Evolutionary conservation across 768 basidiomycete species (phyloP).

Genomic region (Pleurotus giganteus): DNA sequence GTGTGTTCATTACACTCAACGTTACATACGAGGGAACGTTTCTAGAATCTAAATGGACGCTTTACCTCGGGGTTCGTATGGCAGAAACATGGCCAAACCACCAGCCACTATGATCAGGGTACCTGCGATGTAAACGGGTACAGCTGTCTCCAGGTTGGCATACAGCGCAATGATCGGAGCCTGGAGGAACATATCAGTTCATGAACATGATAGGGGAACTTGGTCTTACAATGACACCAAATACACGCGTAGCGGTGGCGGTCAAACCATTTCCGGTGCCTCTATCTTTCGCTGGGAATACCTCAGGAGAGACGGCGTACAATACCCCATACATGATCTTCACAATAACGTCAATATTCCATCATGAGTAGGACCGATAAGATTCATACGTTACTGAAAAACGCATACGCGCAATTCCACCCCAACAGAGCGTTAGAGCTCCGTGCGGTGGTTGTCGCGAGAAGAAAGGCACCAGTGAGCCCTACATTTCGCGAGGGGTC

Average conservation of each 20-base stretch:
- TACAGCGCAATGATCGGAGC: conserved; percentile 73
- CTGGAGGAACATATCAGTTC: conserved; percentile 26
- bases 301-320: conserved; percentile 67
- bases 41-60: conserved; percentile 48
- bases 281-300: conserved; percentile 70
- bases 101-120: conserved; percentile 63
- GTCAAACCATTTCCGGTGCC: conserved; percentile 71
- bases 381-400: conserved; percentile 51
- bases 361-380: neutral
- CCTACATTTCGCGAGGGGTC: conserved; percentile 47
- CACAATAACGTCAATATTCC: neutral
- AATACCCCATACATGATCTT: conserved; percentile 77
- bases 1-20: neutral
- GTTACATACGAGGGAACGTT: neutral
- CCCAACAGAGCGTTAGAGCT: conserved; percentile 66
- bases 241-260: conserved; percentile 58
- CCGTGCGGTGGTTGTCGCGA: conserved; percentile 71
- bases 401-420: conserved; percentile 80
- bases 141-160: conserved; percentile 59
- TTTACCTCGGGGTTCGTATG: conserved; percentile 75
- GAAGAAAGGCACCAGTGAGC: conserved; percentile 74
- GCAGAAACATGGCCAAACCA: conserved; percentile 56
- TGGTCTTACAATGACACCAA: conserved; percentile 61
- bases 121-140: conserved; percentile 73
- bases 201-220: neutral